phyloP scores from a whole-genome alignment of 2,329 filamentous ascomycete genomes.

The Pseudocercospora ulei region DNA sequence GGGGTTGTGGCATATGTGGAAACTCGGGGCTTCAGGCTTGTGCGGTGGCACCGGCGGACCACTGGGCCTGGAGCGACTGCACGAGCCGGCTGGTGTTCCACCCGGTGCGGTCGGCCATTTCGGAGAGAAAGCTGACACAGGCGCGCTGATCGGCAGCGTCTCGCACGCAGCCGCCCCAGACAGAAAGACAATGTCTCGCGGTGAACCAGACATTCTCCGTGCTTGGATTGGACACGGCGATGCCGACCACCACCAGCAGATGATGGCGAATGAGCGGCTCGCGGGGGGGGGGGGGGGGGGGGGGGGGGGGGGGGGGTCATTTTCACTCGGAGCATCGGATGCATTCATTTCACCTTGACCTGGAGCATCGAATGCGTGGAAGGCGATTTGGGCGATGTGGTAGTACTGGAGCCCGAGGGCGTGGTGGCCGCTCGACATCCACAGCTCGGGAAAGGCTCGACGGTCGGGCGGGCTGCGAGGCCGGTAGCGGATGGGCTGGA shows the following conservation, averaged over 20 bases:
- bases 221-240: conserved; percentile 15
- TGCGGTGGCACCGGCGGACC: not conserved
- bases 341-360: not conserved
- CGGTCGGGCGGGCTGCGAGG: conserved; percentile 1
- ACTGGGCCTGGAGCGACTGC: conserved; percentile 11
- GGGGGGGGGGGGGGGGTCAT: too few relatives aligned
- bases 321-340: too few relatives aligned
- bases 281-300: too few relatives aligned
- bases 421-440: conserved; percentile 18
- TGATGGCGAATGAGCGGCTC: conserved; percentile 14
- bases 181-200: conserved; percentile 19
- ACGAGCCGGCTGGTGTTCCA: conserved; percentile 13
- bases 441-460: conserved; percentile 16
- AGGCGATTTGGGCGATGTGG: conserved; percentile 19
- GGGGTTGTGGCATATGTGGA: too few relatives aligned
- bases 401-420: conserved; percentile 21
- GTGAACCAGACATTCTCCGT: conserved; percentile 21
- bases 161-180: conserved; percentile 16
- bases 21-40: not conserved
- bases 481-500: conserved; percentile 7
- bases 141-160: conserved; percentile 15
- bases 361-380: conserved; percentile 3
- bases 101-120: conserved; percentile 13
- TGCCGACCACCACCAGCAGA: conserved; percentile 15
- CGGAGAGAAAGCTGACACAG: conserved; percentile 10